Percentiles rank a stretch among this genome's conserved stretches.
phyloP scores from a whole-genome alignment of 2,329 filamentous ascomycete genomes.

The Ophiostoma tasmaniense region DNA sequence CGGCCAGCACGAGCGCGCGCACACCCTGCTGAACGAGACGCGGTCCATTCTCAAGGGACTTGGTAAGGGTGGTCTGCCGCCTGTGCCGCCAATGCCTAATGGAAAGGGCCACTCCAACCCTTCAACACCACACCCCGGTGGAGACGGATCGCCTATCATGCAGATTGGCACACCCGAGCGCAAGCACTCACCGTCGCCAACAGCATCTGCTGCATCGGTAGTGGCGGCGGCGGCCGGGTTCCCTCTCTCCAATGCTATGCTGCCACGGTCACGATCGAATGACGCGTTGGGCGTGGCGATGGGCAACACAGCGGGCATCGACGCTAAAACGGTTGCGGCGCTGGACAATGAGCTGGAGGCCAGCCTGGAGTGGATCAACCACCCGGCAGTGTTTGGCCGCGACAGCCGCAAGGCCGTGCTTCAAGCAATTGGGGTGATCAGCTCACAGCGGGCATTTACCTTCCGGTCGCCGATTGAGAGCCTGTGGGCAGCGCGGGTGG shows the following conservation, averaged over 20 bases:
- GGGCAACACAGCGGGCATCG: slow-evolving; percentile 58
- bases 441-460: slow-evolving; percentile 85
- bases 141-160: slow-evolving; percentile 37
- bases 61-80: slow-evolving; percentile 87
- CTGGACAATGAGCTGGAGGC: slow-evolving; percentile 86
- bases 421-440: slow-evolving; percentile 94
- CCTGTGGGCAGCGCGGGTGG: slow-evolving; percentile 77
- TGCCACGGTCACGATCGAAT: slow-evolving; percentile 45
- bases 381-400: slow-evolving; percentile 87
- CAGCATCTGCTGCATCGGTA: slow-evolving; percentile 40
- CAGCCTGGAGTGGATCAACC: slow-evolving; percentile 93
- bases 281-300: slow-evolving; percentile 49
- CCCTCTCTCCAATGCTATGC: slow-evolving; percentile 30
- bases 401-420: slow-evolving; percentile 93
- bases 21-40: slow-evolving; percentile 87
- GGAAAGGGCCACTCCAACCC: slow-evolving; percentile 32
- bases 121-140: slow-evolving; percentile 40
- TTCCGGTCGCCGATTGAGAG: slow-evolving; percentile 84
- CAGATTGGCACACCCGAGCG: slow-evolving; percentile 41
- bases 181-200: slow-evolving; percentile 48
- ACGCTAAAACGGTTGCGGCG: slow-evolving; percentile 69
- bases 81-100: slow-evolving; percentile 60
- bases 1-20: slow-evolving; percentile 86
- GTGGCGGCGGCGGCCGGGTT: slow-evolving; percentile 33
- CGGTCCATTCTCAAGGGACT: slow-evolving; percentile 91